Evolutionary conservation across 2,329 filamentous ascomycete genomes (phyloP).

Genomic region (Bisporella sp.): DNA sequence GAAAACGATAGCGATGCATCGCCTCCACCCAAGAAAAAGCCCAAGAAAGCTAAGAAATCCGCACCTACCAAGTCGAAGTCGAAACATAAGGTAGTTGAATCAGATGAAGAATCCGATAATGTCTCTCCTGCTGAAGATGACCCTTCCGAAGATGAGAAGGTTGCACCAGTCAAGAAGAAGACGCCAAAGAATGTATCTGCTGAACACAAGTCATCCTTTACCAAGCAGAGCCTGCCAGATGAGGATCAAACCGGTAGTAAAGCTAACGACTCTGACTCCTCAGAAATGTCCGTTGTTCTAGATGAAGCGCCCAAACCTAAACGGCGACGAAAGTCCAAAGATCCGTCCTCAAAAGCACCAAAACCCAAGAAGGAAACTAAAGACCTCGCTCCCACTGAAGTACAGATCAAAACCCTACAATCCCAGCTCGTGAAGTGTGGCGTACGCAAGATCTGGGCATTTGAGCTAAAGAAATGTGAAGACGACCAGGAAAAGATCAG

Average conservation of each 20-base stretch:
- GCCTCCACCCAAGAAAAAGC: not conserved
- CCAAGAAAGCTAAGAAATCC: not conserved
- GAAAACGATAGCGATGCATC: not conserved
- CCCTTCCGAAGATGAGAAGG: conserved; percentile 3
- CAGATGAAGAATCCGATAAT: conserved; percentile 24
- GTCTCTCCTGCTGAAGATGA: too few relatives aligned
- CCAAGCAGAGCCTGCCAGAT: not conserved
- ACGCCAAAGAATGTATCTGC: conserved; percentile 8
- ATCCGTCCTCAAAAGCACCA: conserved; percentile 27
- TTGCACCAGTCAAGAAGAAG: not conserved
- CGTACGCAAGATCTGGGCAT: conserved; percentile 83
- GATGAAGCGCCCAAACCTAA: conserved; percentile 42
- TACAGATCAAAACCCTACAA: conserved; percentile 83
- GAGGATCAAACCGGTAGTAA: conserved; percentile 16
- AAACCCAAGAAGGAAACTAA: conserved; percentile 35
- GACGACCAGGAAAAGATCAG: conserved; percentile 75
- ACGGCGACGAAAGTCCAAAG: conserved; percentile 16
- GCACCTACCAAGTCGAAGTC: not conserved
- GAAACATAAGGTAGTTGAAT: not conserved
- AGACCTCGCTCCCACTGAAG: conserved; percentile 54
- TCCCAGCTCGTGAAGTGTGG: conserved; percentile 84
- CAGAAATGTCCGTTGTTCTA: conserved; percentile 67
- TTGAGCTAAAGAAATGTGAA: conserved; percentile 69
- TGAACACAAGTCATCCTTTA: conserved; percentile 11
- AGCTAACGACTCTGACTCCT: conserved; percentile 38